A percentile compares a stretch with the other conserved stretches of the same genome.
Conservation (phyloP, 1,284 basidiomycete species). For the Gomphus bonarii region DNA sequence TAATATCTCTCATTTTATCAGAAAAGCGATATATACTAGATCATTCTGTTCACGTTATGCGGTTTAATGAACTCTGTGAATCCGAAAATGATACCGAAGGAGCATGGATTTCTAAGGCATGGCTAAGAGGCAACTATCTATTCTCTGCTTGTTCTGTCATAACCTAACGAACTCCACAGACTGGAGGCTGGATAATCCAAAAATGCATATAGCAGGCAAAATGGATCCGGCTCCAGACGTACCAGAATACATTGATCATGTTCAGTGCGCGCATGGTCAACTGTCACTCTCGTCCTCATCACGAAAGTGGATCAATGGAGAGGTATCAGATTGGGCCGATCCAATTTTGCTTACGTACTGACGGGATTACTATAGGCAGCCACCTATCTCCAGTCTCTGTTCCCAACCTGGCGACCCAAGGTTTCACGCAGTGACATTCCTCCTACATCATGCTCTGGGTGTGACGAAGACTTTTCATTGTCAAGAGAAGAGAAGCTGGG, state of each 20-base stretch:
- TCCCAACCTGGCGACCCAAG: conserved; percentile 50
- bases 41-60: conserved; percentile 48
- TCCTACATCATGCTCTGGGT: conserved; percentile 44
- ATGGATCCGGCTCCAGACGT: conserved; percentile 58
- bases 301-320: conserved; percentile 48
- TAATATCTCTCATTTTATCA: conserved; percentile 21
- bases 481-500: conserved; percentile 47
- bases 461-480: conserved; percentile 44
- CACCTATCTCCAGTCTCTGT: conserved; percentile 42
- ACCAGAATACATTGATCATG: conserved; percentile 42
- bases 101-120: conserved; percentile 67
- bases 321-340: conserved; percentile 26
- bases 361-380: conserved; percentile 34
- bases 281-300: conserved; percentile 42
- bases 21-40: conserved; percentile 57
- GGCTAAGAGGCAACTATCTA: conserved; percentile 54
- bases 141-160: conserved; percentile 8
- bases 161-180: conserved; percentile 30
- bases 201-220: conserved; percentile 50
- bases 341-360: conserved; percentile 8
- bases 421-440: conserved; percentile 26
- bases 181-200: conserved; percentile 60
- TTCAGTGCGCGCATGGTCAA: conserved; percentile 58
- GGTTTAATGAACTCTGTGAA: conserved; percentile 42
- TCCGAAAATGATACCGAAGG: conserved; percentile 33